Percentiles rank a stretch among this genome's conserved stretches.
Evolutionary conservation across 2,329 filamentous ascomycete genomes (phyloP).

Genomic region (Metarhizium brunneum): DNA sequence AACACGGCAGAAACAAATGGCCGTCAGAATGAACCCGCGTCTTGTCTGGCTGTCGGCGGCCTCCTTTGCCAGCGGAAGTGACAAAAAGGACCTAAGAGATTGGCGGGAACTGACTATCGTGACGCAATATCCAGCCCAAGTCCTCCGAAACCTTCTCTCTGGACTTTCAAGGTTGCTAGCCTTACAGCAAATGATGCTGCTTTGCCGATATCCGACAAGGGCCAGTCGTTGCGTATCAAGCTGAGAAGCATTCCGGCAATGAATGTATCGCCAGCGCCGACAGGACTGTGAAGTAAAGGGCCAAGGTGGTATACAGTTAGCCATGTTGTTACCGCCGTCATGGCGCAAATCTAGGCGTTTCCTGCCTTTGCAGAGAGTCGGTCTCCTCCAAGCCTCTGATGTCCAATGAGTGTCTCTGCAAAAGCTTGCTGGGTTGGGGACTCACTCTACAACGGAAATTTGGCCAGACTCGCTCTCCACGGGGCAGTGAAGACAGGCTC

Average conservation of each 20-base stretch:
- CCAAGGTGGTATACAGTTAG: background rate
- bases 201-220: background rate
- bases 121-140: background rate
- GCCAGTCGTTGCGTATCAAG: constrained; percentile 21
- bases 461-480: constrained; percentile 23
- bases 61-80: no score
- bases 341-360: background rate
- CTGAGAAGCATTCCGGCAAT: constrained; percentile 61
- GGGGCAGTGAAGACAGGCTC: constrained; percentile 24
- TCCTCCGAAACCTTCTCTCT: constrained; percentile 1
- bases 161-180: constrained; percentile 1
- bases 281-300: constrained; percentile 38
- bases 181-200: background rate
- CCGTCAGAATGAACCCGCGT: no score
- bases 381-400: background rate
- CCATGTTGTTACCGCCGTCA: background rate
- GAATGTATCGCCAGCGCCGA: constrained; percentile 70
- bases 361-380: background rate
- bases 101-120: background rate
- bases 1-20: no score
- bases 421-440: constrained; percentile 1
- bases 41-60: no score
- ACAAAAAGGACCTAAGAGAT: background rate
- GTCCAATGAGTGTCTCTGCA: background rate
- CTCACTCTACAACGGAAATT: constrained; percentile 3